Evolutionary conservation across 1,284 basidiomycete genomes (phyloP).

Genomic region (Wallemia mellicola): DNA sequence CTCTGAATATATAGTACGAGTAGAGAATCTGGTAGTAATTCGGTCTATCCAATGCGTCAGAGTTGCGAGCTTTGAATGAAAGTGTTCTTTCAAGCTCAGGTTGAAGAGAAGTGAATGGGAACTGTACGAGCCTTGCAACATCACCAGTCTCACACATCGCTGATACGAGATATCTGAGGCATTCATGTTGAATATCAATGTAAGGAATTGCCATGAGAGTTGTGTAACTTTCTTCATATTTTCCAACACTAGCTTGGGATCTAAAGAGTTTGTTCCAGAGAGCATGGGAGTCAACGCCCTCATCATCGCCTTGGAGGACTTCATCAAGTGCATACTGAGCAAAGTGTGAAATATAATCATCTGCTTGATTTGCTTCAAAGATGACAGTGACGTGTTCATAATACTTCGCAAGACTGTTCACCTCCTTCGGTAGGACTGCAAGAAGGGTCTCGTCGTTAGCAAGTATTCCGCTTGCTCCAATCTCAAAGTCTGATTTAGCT

Average conservation of each 20-base stretch:
- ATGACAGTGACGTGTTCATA: slow-evolving; percentile 43
- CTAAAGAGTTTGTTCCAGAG: slow-evolving; percentile 53
- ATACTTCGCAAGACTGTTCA: slow-evolving; percentile 35
- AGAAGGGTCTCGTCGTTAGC: slow-evolving; percentile 29
- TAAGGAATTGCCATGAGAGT: slow-evolving; percentile 40
- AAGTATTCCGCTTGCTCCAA: slow-evolving; percentile 27
- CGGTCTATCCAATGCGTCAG: slow-evolving; percentile 54
- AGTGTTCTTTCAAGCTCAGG: slow-evolving; percentile 68
- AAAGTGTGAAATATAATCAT: slow-evolving; percentile 37
- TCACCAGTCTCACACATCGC: slow-evolving; percentile 76
- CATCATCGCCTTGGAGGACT: slow-evolving; percentile 16
- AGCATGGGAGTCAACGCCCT: slow-evolving; percentile 24
- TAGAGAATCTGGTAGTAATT: slow-evolving; percentile 84
- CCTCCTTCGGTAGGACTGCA: slow-evolving; percentile 27
- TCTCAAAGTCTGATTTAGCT: slow-evolving; percentile 36
- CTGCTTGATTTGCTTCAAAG: slow-evolving; percentile 29
- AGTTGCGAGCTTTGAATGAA: slow-evolving; percentile 79
- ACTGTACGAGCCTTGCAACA: slow-evolving; percentile 42
- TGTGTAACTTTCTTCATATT: slow-evolving; percentile 61
- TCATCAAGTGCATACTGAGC: slow-evolving; percentile 44
- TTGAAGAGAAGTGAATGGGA: slow-evolving; percentile 60
- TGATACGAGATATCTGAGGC: slow-evolving; percentile 46
- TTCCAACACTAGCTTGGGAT: slow-evolving; percentile 35
- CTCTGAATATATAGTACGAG: slow-evolving; percentile 60
- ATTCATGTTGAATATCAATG: slow-evolving; percentile 41